Evolutionary conservation across 805 yeast genomes (phyloP), one percentile per base, ranked within the genome.

Genomic region (Candida vartiovaarae): DNA sequence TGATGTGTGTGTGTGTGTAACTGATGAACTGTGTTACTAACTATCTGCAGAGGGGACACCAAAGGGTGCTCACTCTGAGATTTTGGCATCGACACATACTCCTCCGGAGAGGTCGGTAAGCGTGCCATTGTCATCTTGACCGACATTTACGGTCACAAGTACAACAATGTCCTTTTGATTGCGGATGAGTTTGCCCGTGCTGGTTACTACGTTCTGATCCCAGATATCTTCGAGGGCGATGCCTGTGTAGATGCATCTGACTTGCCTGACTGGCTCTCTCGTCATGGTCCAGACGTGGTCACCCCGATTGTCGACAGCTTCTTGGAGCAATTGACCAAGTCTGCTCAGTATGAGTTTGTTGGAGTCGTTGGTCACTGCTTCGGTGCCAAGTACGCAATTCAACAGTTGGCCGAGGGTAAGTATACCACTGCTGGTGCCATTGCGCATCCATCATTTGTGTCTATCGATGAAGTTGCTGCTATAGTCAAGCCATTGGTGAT

Each of bases 401-500:
- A 73, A 47, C 74, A 80, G 45, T 61, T 76, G 29, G 60, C 70
- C 6, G 56, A 55, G 27, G 70, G 62, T 15, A 43, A 51, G 25
- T 41, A 44, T 37, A 72, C 75, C 32, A 75, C 76, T 48, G 84
- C 72, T 15, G 87, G 76, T 55, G 95, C 91, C 11, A 63, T 77
- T 49, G 93, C 93, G 7, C 97, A 90, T 64, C 96, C 97, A 5
- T 82, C 95, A 3, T 73, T 82, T 48, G 80, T 85, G 11, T 47
- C 71, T 9, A 71, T 72, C 31, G 89, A 78, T 33, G 95, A 84
- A 56, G 71, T 87, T 39, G 75, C 70, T 41, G 74, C 67, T 2
- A 61, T 90, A 52, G 72, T 62, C 51, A 65, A 63, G 49, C 76
- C 71, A 50, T 36, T 90, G 28, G 51, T 80, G 49, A 80, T 89